Evolutionary conservation across 306 rosid genomes (phyloP).

Genomic region (Quercus bicolor): DNA sequence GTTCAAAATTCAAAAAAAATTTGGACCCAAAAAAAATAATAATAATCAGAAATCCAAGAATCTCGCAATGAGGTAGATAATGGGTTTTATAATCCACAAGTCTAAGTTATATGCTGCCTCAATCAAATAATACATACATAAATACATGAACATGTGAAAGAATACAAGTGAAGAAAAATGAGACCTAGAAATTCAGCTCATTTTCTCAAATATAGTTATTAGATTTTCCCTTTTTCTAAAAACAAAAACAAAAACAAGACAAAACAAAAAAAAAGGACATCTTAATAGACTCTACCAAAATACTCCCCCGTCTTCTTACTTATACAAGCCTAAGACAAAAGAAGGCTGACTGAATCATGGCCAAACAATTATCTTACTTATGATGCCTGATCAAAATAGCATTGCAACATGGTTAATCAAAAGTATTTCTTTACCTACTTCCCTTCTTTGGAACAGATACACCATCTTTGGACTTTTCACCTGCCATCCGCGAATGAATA

Average conservation of each 20-base stretch:
- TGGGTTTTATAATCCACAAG: neutral
- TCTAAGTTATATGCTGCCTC: neutral
- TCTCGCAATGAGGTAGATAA: neutral
- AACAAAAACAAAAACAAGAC: neutral
- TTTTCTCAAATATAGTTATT: neutral
- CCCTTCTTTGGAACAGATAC: constrained; percentile 99
- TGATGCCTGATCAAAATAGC: constrained; percentile 53
- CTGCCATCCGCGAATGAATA: constrained; percentile 99
- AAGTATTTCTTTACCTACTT: constrained; percentile 99
- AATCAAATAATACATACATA: neutral
- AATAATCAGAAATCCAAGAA: neutral
- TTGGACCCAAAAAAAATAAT: neutral
- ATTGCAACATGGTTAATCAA: constrained; percentile 83
- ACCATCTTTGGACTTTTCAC: constrained; percentile 99
- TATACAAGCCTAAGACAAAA: constrained; percentile 28
- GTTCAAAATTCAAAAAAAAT: neutral
- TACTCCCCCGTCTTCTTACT: neutral
- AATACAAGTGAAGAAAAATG: neutral
- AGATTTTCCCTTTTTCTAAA: neutral
- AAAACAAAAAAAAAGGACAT: neutral
- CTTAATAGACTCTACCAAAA: neutral
- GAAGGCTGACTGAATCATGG: constrained; percentile 31
- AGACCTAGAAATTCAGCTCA: neutral
- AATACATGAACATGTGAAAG: neutral
- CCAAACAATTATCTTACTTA: constrained; percentile 36